These are phyloP conservation scores for Penicillium sp. DNA, from an alignment of 2,329 filamentous ascomycete species.

Conservation along the genomic window DNA sequence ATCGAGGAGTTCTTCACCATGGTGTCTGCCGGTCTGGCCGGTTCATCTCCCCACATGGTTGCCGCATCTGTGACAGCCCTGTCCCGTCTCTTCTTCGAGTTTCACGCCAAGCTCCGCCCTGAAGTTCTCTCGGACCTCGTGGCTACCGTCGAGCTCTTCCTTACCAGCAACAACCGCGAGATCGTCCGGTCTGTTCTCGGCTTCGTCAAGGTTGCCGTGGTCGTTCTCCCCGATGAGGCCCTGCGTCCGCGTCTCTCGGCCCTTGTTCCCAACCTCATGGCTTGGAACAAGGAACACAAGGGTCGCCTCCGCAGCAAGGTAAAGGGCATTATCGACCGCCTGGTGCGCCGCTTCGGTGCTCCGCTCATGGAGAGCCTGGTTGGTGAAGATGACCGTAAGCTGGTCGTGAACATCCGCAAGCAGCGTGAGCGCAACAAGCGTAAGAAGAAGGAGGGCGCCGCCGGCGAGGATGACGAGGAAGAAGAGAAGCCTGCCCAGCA, in stretches of 20 bases:
- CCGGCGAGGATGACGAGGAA: constrained; percentile 50
- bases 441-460: constrained; percentile 68
- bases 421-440: constrained; percentile 85
- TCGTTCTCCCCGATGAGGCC: constrained; percentile 73
- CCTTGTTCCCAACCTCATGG: constrained; percentile 83
- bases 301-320: constrained; percentile 95
- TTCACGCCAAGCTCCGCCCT: constrained; percentile 64
- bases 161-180: constrained; percentile 93
- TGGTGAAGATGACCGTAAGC: constrained; percentile 80
- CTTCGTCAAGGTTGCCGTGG: constrained; percentile 93
- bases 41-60: constrained; percentile 93
- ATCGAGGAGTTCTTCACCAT: constrained; percentile 97
- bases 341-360: constrained; percentile 85
- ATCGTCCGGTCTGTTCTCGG: constrained; percentile 92
- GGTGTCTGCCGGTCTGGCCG: constrained; percentile 92
- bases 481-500: constrained; percentile 47
- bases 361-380: constrained; percentile 73
- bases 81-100: constrained; percentile 89
- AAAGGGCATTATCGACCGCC: constrained; percentile 93
- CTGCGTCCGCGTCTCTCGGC: constrained; percentile 71
- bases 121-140: constrained; percentile 77
- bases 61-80: constrained; percentile 94
- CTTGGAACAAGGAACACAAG: constrained; percentile 98
- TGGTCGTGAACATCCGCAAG: constrained; percentile 93
- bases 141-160: constrained; percentile 90